Base-by-base conservation (phyloP, 306 rosid species). In the Vigna nakashimae region DNA sequence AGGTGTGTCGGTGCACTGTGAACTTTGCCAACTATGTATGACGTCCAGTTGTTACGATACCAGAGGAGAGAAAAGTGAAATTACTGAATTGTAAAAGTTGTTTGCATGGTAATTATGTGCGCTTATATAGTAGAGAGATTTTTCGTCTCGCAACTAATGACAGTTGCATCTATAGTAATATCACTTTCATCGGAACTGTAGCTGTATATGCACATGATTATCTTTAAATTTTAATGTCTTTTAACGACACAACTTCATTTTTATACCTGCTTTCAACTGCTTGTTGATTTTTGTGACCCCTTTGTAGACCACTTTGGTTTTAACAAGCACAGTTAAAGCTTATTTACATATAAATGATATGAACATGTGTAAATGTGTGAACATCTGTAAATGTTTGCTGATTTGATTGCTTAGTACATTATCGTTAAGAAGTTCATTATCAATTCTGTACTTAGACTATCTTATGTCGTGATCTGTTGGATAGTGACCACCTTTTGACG, bases 131-230 rank as follows among this genome's bases (percentile, higher is more conserved):
- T 40, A 17, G 16, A 43, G 18, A 66, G 71, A 12, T 9, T 66
- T 11, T 66, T 66, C 18, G 32, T 20, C 20, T 20, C 17, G 6
- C 55, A 43, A 43, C 18, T 43, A 22, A 12, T 43, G 20, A 12
- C 71, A 42, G 36, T 38, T 43, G 38, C 71, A 40, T 65, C 52
- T 42, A 6, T 17, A 59, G 30, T 30, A 8, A 48, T 46, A 32
- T 22, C 38, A 50, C 38, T 74, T 51, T 55, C 43, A 58, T 70
- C 10, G 49, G 40, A 53, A 71, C 64, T 55, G 36, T 67, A 66
- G 75, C 64, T 46, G 36, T 67, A 66, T 59, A 32, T 42, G 73
- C 53, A 18, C 38, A 50, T n/a, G 17, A 77, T 77, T 56, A 48
- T 22, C 30, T 82, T 77, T 18, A 48, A 51, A 32, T 51, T 24